These are phyloP conservation scores for Ophiosphaerella narmari DNA, from an alignment of 2,329 filamentous ascomycete species.

Conservation along the genomic window DNA sequence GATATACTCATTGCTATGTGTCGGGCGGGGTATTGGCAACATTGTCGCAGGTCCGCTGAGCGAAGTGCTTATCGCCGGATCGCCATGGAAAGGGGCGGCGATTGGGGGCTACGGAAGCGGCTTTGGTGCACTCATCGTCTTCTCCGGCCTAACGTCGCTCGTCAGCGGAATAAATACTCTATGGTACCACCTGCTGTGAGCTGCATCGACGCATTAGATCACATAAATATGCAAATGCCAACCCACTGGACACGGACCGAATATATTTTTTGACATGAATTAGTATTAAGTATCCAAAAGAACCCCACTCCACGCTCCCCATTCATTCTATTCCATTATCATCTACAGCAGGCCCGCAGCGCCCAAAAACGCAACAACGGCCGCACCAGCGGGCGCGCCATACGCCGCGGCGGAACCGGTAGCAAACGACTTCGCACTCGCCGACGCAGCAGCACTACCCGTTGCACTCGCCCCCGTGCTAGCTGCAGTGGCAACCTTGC, in stretches of 20 bases:
- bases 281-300: background rate
- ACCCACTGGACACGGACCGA: background rate
- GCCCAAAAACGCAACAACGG: slow-evolving; percentile 29
- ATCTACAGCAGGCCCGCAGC: slow-evolving; percentile 22
- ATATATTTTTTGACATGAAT: background rate
- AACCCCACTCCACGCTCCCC: background rate
- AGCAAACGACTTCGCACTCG: slow-evolving; percentile 7
- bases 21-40: background rate
- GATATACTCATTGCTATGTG: background rate
- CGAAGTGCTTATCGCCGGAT: background rate
- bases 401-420: slow-evolving; percentile 4
- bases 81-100: background rate
- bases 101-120: slow-evolving; percentile 1
- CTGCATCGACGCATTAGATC: too few species aligned
- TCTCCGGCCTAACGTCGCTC: background rate
- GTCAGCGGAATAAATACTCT: background rate
- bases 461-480: slow-evolving; percentile 3
- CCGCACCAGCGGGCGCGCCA: slow-evolving; percentile 22
- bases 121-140: slow-evolving; percentile 2
- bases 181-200: too few species aligned
- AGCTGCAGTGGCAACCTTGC: slow-evolving; percentile 8
- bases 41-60: slow-evolving; percentile 1
- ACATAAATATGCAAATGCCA: background rate
- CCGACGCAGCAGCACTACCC: slow-evolving; percentile 6
- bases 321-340: background rate